These are phyloP conservation scores for Oryza nivara DNA, from an alignment of 176 grass and related monocot species.

Conservation along the genomic window DNA sequence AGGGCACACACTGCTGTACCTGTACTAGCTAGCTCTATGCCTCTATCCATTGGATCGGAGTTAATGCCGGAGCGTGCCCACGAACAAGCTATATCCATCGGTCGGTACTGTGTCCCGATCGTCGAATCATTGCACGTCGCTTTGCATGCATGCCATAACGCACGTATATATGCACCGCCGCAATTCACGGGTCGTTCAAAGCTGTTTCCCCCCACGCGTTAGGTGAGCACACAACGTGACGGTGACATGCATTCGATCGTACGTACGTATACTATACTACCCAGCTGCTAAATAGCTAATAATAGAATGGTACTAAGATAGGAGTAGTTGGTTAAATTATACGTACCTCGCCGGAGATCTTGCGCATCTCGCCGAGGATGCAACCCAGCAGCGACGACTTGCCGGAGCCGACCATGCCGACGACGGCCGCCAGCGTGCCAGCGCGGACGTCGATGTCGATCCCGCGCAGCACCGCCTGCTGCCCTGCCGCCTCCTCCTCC, in stretches of 20 bases:
- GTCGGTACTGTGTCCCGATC: too few species aligned
- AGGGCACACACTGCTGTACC: too few species aligned
- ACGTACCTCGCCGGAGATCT: constrained; percentile 79
- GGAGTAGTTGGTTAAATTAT: too few species aligned
- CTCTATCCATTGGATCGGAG: too few species aligned
- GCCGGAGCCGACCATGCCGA: constrained; percentile 87
- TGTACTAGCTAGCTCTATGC: too few species aligned
- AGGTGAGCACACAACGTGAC: not conserved
- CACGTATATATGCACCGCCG: not conserved
- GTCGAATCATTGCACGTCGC: too few species aligned
- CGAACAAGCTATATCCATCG: too few species aligned
- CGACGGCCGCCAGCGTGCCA: constrained; percentile 73
- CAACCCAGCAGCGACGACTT: constrained; percentile 89
- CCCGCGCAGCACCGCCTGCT: constrained; percentile 50
- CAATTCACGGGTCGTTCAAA: not conserved
- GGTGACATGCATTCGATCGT: not conserved
- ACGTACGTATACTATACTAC: not conserved
- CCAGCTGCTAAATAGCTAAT: not conserved
- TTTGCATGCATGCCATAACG: not conserved
- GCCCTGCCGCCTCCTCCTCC: constrained; percentile 39
- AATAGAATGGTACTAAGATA: not conserved
- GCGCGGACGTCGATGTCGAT: constrained; percentile 62
- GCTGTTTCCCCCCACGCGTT: not conserved
- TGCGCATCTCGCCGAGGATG: constrained; percentile 90
- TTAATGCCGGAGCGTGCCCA: too few species aligned